Percentiles rank a stretch among this genome's conserved stretches.
These are phyloP conservation scores for Chaetomium tenue DNA, from an alignment of 495 filamentous ascomycete genomes.

Conservation along the genomic window DNA sequence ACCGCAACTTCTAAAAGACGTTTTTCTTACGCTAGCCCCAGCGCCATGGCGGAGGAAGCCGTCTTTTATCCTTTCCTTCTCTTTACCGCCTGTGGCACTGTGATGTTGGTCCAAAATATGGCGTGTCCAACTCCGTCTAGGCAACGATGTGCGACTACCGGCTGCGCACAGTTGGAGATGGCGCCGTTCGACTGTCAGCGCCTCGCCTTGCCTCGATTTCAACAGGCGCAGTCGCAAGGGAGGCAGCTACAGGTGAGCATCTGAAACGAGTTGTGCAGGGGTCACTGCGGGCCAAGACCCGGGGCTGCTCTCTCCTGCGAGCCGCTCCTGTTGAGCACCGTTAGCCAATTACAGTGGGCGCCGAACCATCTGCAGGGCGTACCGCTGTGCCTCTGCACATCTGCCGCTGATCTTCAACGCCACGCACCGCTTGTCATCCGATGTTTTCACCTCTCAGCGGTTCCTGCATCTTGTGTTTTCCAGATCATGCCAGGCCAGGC, in stretches of 20 bases:
- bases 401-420: conserved; percentile 3
- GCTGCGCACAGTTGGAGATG: neutral
- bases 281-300: conserved; percentile 13
- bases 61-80: neutral
- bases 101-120: neutral
- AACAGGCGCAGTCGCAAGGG: neutral
- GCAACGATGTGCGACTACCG: neutral
- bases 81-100: neutral
- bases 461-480: neutral
- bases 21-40: neutral
- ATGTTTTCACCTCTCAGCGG: neutral
- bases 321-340: neutral
- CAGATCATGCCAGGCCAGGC: neutral
- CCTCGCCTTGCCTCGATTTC: neutral
- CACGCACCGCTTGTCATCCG: neutral
- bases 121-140: neutral
- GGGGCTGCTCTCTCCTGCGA: conserved; percentile 1
- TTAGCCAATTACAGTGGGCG: neutral
- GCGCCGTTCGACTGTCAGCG: neutral
- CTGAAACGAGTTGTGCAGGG: conserved; percentile 20
- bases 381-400: neutral
- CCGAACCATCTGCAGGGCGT: conserved; percentile 2
- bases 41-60: neutral
- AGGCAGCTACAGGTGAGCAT: conserved; percentile 6
- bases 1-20: neutral